Percentiles rank a stretch among this genome's conserved stretches.
These are phyloP conservation scores for Verticillium nubilum DNA, from an alignment of 2,329 filamentous ascomycete genomes.

Conservation along the genomic window DNA sequence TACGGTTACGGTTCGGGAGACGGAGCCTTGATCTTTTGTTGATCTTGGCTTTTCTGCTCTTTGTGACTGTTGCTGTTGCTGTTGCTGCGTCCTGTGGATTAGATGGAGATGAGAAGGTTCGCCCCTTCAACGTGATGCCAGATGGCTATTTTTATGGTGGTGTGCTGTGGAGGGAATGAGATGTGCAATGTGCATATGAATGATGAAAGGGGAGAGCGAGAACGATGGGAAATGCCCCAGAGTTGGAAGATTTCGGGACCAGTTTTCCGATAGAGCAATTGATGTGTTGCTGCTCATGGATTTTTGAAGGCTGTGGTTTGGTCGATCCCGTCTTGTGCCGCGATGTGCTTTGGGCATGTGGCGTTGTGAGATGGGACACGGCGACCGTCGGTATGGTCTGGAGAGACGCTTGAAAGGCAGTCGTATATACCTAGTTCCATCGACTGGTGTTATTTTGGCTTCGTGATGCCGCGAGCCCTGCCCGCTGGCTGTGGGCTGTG, in stretches of 20 bases:
- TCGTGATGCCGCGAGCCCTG: not conserved
- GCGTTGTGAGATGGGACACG: not conserved
- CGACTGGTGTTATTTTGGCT: not conserved
- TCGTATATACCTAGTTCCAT: not conserved
- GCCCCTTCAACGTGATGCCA: slow-evolving; percentile 14
- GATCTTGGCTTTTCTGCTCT: not conserved
- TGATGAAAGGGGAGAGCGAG: not conserved
- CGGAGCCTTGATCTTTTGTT: slow-evolving; percentile 1
- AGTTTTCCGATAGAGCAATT: not conserved
- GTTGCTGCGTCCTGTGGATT: not conserved
- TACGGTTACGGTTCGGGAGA: slow-evolving; percentile 10
- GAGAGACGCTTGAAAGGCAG: not conserved
- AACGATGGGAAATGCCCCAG: not conserved
- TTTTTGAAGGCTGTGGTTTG: not conserved
- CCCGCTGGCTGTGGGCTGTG: not conserved
- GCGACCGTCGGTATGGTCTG: not conserved
- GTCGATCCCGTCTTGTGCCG: not conserved
- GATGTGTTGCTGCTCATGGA: not conserved
- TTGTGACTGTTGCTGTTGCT: slow-evolving; percentile 8
- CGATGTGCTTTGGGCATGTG: not conserved
- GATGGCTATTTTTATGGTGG: slow-evolving; percentile 1
- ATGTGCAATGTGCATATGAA: not conserved
- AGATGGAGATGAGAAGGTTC: not conserved
- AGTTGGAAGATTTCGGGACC: not conserved
- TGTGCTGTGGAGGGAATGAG: not conserved